Conservation (phyloP, 2,329 filamentous ascomycete genomes). For the Dactylonectria estremocensis region DNA sequence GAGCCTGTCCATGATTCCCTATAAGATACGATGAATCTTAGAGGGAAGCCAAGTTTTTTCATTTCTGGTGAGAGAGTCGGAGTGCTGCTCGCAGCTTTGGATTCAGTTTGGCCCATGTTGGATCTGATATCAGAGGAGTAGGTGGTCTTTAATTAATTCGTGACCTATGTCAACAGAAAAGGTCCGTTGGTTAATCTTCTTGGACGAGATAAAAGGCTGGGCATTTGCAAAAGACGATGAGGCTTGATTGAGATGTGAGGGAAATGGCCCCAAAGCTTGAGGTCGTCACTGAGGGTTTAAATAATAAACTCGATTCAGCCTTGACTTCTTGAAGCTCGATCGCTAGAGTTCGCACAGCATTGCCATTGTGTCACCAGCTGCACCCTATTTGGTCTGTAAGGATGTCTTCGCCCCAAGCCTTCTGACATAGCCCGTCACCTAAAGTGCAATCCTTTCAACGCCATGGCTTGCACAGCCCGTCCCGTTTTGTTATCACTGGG, state of each 20-base stretch:
- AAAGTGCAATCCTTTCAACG: not conserved
- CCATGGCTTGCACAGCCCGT: not conserved
- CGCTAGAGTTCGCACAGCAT: not conserved
- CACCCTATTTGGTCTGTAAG: not conserved
- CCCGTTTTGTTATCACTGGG: too few relatives aligned
- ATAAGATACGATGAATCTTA: not conserved
- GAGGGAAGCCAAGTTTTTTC: not conserved
- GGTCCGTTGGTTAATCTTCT: not conserved
- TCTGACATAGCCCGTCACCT: not conserved
- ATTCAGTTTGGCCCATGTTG: not conserved
- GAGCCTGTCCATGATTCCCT: not conserved
- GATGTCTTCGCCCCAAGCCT: not conserved
- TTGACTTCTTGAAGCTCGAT: not conserved
- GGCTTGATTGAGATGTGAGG: not conserved
- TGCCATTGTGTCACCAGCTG: not conserved
- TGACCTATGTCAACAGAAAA: not conserved
- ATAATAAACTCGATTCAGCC: not conserved
- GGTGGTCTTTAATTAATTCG: not conserved
- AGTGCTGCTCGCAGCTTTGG: not conserved
- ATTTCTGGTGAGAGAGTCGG: not conserved
- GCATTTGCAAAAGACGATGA: not conserved
- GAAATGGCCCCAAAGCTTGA: not conserved
- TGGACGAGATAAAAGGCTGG: not conserved
- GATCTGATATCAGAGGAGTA: not conserved
- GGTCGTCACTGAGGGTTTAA: not conserved